A percentile compares a stretch with the other conserved stretches of the same genome.
Conservation (phyloP, 2,329 filamentous ascomycete species). For the Venturia effusa region DNA sequence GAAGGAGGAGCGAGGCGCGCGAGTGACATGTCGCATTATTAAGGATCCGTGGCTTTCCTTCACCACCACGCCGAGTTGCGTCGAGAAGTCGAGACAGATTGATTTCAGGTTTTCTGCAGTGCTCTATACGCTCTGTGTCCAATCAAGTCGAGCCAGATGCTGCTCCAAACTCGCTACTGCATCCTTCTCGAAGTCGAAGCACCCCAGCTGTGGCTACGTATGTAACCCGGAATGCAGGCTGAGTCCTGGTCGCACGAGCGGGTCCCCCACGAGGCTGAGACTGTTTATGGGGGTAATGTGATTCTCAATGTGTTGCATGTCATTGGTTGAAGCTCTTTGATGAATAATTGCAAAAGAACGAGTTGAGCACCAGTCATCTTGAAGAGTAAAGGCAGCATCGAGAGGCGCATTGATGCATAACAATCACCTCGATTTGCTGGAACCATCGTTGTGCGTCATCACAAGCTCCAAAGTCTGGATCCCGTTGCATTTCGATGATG, state of each 20-base stretch:
- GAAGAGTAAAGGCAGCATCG: neutral
- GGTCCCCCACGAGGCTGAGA: constrained; percentile 4
- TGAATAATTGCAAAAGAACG: neutral
- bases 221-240: neutral
- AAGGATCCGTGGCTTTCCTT: neutral
- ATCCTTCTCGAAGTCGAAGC: constrained; percentile 3
- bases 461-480: neutral
- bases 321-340: neutral
- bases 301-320: neutral
- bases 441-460: neutral
- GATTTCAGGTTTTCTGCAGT: neutral
- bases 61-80: neutral
- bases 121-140: neutral
- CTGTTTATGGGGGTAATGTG: neutral
- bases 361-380: neutral
- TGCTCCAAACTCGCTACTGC: neutral
- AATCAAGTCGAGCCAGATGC: neutral
- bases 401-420: neutral
- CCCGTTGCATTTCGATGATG: neutral
- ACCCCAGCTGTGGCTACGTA: neutral
- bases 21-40: neutral
- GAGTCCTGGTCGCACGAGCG: neutral
- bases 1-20: neutral
- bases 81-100: too few relatives aligned
- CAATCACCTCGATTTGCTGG: neutral